Base-by-base conservation (phyloP, 257 asterid genomes). In the Salvia rosmarinus region DNA sequence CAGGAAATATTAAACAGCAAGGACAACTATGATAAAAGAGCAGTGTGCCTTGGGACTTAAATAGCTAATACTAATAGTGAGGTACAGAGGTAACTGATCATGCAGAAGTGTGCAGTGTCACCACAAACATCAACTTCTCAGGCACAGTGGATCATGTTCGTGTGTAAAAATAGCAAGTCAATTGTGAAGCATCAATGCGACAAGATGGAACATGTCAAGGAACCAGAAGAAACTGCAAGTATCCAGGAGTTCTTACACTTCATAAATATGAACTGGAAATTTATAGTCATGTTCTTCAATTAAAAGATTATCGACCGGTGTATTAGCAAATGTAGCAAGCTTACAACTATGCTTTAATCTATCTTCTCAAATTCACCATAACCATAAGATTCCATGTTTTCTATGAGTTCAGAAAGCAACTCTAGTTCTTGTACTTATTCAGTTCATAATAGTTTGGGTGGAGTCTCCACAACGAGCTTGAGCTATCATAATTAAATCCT, bases 191-290 rank as follows among this genome's bases (percentile, higher is more conserved):
- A 64, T 64, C 23, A 44, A 64, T 23, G 57, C 10, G 42, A 25
- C 43, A 44, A 23, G 0, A 20, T 6, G 28, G 7, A 23, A 42
- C 21, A 9, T 64, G 19, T 65, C 30, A 47, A 65, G 43, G n/a
- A 67, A 12, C 30, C 16, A 55, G 43, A n/a, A 39, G 40, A 54
- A 32, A 55, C 35, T 70, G 25, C 43, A 68, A 68, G 30, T 65
- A 54, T 54, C 65, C 28, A 54, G 74, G 17, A 54, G 39, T 21
- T 21, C 55, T 20, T 54, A n/a, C n/a, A 32, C n/a, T 68, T 68
- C 21, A 21, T 30, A 37, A 20, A 66, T 30, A 49, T 47, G 25
- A 5, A 25, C 16, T 12, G 11, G 9, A 44, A 4, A 65, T n/a
- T 25, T 44, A 9, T 20, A 20, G 28, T n/a, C 28, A 43, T n/a